phyloP scores from a whole-genome alignment of 495 filamentous ascomycete genomes.

The Xylaria flabelliformis region DNA sequence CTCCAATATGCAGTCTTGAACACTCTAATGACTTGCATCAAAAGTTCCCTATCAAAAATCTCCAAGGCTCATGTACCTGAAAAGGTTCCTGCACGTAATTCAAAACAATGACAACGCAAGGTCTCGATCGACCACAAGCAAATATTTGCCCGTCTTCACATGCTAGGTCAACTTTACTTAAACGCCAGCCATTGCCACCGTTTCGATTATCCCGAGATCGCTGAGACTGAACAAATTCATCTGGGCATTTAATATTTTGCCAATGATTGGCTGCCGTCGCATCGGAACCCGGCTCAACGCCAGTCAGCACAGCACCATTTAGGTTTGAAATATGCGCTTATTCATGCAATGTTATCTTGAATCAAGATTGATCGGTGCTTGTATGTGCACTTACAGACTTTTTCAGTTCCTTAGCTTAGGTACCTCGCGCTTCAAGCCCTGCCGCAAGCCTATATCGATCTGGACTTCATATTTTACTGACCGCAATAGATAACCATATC shows the following conservation, averaged over 20 bases:
- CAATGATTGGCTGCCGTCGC: slow-evolving; percentile 14
- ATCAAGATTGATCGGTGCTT: not conserved
- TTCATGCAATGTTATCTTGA: slow-evolving; percentile 12
- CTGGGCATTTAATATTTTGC: not conserved
- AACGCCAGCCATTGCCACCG: slow-evolving; percentile 1
- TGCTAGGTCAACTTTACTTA: not conserved
- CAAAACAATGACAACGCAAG: not conserved
- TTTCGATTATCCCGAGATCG: not conserved
- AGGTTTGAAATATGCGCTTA: not conserved
- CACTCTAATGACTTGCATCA: slow-evolving; percentile 1
- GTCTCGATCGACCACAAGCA: no score
- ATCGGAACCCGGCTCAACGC: not conserved
- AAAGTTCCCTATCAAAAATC: not conserved
- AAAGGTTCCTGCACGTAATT: not conserved
- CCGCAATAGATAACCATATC: not conserved
- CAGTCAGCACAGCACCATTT: not conserved
- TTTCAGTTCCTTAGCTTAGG: not conserved
- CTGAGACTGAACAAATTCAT: not conserved
- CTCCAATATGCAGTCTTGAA: not conserved
- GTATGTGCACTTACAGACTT: not conserved
- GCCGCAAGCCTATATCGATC: not conserved
- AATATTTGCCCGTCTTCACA: not conserved
- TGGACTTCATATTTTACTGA: not conserved
- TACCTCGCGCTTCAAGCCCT: not conserved
- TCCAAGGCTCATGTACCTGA: not conserved